These are phyloP conservation scores for Termitomyces sp. DNA, from an alignment of 768 basidiomycete genomes.

Conservation along the genomic window DNA sequence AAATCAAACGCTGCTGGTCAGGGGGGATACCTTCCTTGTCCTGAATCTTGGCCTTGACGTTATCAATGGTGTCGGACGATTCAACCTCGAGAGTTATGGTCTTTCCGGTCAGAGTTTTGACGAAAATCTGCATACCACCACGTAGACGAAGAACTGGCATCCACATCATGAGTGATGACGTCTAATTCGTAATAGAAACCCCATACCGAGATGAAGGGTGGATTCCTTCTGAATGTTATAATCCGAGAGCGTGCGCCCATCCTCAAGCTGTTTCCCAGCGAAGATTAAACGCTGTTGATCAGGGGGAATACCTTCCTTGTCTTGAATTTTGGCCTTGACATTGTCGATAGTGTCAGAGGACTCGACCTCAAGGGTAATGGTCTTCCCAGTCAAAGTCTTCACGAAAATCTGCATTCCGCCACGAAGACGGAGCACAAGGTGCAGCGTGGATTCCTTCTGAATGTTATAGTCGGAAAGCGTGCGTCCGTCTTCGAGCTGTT, in stretches of 20 bases:
- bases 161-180: background rate
- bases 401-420: slow-evolving; percentile 19
- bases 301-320: slow-evolving; percentile 22
- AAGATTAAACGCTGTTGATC: slow-evolving; percentile 17
- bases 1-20: slow-evolving; percentile 18
- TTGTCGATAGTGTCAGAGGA: slow-evolving; percentile 18
- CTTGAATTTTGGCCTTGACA: slow-evolving; percentile 19
- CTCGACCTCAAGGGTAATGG: slow-evolving; percentile 17
- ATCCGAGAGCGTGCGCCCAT: slow-evolving; percentile 16
- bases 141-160: slow-evolving; percentile 22
- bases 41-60: slow-evolving; percentile 18
- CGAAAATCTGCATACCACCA: slow-evolving; percentile 39
- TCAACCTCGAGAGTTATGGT: slow-evolving; percentile 35
- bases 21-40: slow-evolving; percentile 19
- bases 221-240: slow-evolving; percentile 19
- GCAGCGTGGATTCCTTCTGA: slow-evolving; percentile 5
- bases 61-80: slow-evolving; percentile 18
- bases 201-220: slow-evolving; percentile 24
- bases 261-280: slow-evolving; percentile 16
- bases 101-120: slow-evolving; percentile 51
- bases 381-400: slow-evolving; percentile 24
- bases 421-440: slow-evolving; percentile 5
- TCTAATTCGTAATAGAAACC: background rate
- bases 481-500: slow-evolving; percentile 5
- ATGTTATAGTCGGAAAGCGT: slow-evolving; percentile 7